A percentile compares a stretch with the other conserved stretches of the same genome.
Evolutionary conservation across 176 grass and related monocot species (phyloP).

Genomic region (Rhynchospora pubera): DNA sequence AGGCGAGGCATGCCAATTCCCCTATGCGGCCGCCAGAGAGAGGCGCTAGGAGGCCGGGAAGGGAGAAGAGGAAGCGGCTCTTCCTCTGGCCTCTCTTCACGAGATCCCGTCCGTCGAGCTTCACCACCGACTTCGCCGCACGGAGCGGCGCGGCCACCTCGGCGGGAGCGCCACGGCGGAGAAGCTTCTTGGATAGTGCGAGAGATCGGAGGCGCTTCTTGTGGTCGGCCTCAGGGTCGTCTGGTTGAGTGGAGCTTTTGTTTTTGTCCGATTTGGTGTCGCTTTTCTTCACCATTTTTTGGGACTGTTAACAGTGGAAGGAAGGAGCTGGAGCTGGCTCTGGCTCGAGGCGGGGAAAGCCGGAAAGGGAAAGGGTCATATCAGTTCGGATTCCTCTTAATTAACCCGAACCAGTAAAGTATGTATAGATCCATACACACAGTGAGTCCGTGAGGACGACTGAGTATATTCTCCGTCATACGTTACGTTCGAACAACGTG

Average conservation of each 20-base stretch:
- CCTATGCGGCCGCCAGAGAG: slow-evolving; percentile 53
- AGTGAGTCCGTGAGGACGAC: too few relatives aligned
- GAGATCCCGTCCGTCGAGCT: slow-evolving; percentile 77
- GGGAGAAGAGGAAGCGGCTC: slow-evolving; percentile 87
- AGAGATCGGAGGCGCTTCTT: slow-evolving; percentile 52
- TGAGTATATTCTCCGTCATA: too few relatives aligned
- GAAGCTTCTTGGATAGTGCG: slow-evolving; percentile 57
- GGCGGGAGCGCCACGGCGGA: slow-evolving; percentile 36
- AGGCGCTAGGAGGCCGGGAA: slow-evolving; percentile 79
- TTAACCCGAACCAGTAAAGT: background rate
- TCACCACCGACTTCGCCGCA: slow-evolving; percentile 44
- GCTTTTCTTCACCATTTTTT: slow-evolving; percentile 54
- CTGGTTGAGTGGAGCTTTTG: slow-evolving; percentile 1
- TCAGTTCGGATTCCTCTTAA: background rate
- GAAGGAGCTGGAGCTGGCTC: background rate
- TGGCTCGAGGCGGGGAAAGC: background rate
- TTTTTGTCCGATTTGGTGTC: background rate
- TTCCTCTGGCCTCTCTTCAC: slow-evolving; percentile 71
- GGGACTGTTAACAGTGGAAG: too few relatives aligned
- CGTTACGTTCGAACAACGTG: too few relatives aligned
- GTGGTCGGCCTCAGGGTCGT: slow-evolving; percentile 44
- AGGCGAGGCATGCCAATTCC: slow-evolving; percentile 74
- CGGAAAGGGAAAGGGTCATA: background rate
- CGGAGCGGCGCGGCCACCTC: slow-evolving; percentile 24
- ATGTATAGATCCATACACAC: too few relatives aligned